Conservation (phyloP, 495 filamentous ascomycete species). For the Glarea lozoyensis region DNA sequence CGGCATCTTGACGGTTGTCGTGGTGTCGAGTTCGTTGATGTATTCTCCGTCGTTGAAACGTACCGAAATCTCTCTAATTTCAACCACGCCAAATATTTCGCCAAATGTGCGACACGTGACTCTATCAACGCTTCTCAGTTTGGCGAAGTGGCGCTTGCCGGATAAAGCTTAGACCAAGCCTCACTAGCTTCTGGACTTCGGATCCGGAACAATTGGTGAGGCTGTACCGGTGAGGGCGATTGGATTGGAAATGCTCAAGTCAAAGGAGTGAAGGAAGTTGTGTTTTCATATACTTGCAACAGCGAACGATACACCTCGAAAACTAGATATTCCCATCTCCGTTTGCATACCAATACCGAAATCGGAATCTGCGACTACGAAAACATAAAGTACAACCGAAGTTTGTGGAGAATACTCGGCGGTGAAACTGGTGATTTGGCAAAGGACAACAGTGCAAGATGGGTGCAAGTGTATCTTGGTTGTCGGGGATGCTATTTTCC, state of each 20-base stretch:
- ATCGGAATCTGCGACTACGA: no score
- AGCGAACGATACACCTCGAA: background rate
- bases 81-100: conserved; percentile 2
- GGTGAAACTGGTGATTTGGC: background rate
- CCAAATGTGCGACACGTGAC: conserved; percentile 2
- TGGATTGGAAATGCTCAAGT: conserved; percentile 6
- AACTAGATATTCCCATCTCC: background rate
- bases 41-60: conserved; percentile 9
- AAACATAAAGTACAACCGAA: no score
- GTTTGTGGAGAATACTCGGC: no score
- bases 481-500: conserved; percentile 66
- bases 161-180: background rate
- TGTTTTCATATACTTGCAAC: conserved; percentile 3
- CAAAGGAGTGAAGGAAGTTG: background rate
- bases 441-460: conserved; percentile 39
- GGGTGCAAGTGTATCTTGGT: conserved; percentile 73
- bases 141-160: background rate
- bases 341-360: no score
- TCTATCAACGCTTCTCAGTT: no score
- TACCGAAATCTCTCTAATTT: background rate
- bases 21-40: conserved; percentile 19
- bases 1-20: conserved; percentile 68
- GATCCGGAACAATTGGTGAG: conserved; percentile 5
- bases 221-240: no score
- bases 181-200: background rate